A percentile compares a stretch with the other conserved stretches of the same genome.
phyloP scores from a whole-genome alignment of 495 filamentous ascomycete genomes.

The Penicillium cosmopolitanum region DNA sequence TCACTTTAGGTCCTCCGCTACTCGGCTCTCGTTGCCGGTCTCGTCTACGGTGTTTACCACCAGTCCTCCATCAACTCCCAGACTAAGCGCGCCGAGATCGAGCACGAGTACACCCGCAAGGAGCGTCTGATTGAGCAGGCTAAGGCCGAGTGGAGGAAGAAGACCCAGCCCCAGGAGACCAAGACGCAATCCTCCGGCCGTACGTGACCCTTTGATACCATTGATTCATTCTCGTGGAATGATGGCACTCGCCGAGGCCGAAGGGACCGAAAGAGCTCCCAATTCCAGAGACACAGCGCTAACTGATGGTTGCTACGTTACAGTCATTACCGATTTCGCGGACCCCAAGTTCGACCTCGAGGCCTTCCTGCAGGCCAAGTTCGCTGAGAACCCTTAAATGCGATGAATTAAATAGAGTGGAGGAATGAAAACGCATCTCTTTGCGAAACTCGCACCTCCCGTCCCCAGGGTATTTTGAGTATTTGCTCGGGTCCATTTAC shows the following conservation, averaged over 20 bases:
- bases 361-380: conserved; percentile 71
- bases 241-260: neutral
- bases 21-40: conserved; percentile 81
- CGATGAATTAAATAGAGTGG: conserved; percentile 30
- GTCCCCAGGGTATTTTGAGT: conserved; percentile 41
- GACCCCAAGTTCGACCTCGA: conserved; percentile 91
- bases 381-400: conserved; percentile 56
- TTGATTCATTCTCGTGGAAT: conserved; percentile 3
- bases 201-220: conserved; percentile 47
- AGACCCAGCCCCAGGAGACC: conserved; percentile 59
- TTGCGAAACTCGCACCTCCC: conserved; percentile 40
- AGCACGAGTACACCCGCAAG: conserved; percentile 86
- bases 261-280: conserved; percentile 1
- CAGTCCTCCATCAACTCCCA: conserved; percentile 72
- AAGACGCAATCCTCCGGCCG: conserved; percentile 55
- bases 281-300: conserved; percentile 22
- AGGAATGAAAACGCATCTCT: conserved; percentile 41
- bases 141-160: conserved; percentile 85
- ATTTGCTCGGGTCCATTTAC: conserved; percentile 46
- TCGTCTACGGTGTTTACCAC: conserved; percentile 92
- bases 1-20: conserved; percentile 85
- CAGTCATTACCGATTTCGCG: conserved; percentile 82
- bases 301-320: conserved; percentile 17
- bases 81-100: conserved; percentile 64
- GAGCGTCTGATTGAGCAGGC: conserved; percentile 85